Base-by-base conservation (phyloP, 495 filamentous ascomycete genomes). In the Trichoderma gamsii region DNA sequence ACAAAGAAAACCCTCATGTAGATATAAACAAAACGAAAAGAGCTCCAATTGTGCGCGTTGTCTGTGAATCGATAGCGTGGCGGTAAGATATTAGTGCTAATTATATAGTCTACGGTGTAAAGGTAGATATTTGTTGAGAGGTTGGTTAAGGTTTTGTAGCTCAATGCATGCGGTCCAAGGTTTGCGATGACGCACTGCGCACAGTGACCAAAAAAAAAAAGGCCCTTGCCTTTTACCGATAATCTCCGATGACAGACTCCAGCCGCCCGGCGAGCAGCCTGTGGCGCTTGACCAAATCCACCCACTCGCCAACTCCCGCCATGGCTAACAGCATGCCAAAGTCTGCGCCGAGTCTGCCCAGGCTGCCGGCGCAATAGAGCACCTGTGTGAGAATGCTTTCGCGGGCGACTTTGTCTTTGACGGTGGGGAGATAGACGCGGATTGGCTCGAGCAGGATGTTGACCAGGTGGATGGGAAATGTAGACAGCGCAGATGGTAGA, bases 301-400 rank as follows among this genome's bases (percentile, higher is more conserved):
- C 92, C 96, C 94, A 99, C 75, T 97, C 89, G 25, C 83, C 85
- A 63, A 85, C 84, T 25, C 67, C 56, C 41, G 96, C 73, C 64
- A 87, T 84, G 0, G 92, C 92, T 67, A 98, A 77, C 59, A 97
- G 86, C 79, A 96, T 81, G 52, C 93, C 90, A 80, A 98, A 98
- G 76, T 98, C 96, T 1, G 92, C 93, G 8, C 96, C 96, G 0
- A 98, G 79, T 35, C 96, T 85, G 7, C 95, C 95, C 69, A 99
- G 79, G 79, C 93, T 97, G 21, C 93, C 92, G 3, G 93, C 93
- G 71, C 94, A 97, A 79, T 98, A 99, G 23, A 98, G 82, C 3
- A 98, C 90, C 75, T 99, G 96, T 0, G 93, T 99, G 3, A 98
- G 79, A 67, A 99, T 79, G 73, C 91, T 95, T 71, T 99, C 96